Base-by-base conservation (phyloP, 345 rosid genomes). In the Draba incana region DNA sequence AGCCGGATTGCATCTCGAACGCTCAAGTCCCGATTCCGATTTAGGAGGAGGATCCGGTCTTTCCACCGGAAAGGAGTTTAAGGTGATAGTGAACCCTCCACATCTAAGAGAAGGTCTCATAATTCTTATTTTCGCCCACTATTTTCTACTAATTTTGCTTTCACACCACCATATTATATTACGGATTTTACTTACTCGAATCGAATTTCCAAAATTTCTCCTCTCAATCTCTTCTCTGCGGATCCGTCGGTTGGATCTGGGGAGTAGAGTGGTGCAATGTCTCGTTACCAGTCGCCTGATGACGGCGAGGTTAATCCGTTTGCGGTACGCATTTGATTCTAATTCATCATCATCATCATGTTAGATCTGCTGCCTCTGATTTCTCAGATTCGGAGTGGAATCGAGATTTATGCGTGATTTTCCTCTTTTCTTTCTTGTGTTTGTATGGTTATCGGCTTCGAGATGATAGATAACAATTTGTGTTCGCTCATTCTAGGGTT, bases 291-390 rank as follows among this genome's bases (percentile, higher is more conserved):
- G 63, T 62, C 91, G 46, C 86, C 84, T 77, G 96, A 90, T n/a
- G 90, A 87, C 51, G 88, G 85, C 71, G 78, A 75, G 57, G 74
- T 75, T 31, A 93, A 91, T 81, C 96, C 97, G 61, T 94, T 91
- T 78, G 87, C 96, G 80, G 99, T 94, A 79, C 73, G 83, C 39
- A 2, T 33, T 5, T 52, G n/a, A 44, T 62, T 24, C 57, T 60
- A 35, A 55, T 27, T 37, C 57, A 12, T 31, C 35, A 31, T 28
- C 31, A 28, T 28, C 31, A 28, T 28, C 31, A 28, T 28, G 20
- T 20, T 20, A 20, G 20, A 20, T 20, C 20, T 2, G 31, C 5
- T 55, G n/a, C n/a, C 42, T 54, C n/a, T 53, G 11, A n/a, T 53
- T n/a, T n/a, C 55, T 50, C 48, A n/a, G 20, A 20, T 20, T 20